Evolutionary conservation across 805 yeast genomes (phyloP).

Genomic region (Lipomyces spencermartinsiae): DNA sequence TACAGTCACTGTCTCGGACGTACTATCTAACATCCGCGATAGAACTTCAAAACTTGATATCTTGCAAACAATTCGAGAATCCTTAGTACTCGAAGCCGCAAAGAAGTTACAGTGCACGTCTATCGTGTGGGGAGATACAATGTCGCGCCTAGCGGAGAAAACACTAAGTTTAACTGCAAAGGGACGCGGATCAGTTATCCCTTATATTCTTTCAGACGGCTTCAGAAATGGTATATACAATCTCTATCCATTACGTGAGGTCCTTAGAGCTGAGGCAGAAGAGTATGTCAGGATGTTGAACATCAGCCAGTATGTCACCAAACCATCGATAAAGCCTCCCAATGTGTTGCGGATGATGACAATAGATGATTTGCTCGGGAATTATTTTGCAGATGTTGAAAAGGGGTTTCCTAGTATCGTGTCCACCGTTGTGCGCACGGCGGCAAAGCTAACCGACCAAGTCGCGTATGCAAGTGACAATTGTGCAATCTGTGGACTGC

Average conservation of each 20-base stretch:
- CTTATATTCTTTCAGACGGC: constrained; percentile 45
- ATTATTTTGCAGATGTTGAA: constrained; percentile 75
- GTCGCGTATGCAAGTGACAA: constrained; percentile 35
- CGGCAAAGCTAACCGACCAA: constrained; percentile 62
- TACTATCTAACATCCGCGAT: constrained; percentile 51
- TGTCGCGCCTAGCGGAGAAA: constrained; percentile 83
- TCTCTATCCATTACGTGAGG: constrained; percentile 76
- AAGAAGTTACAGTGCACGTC: constrained; percentile 55
- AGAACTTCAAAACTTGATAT: constrained; percentile 73
- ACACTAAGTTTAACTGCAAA: constrained; percentile 80
- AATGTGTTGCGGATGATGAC: constrained; percentile 74
- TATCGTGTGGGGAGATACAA: constrained; percentile 75
- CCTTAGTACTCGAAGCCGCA: constrained; percentile 58
- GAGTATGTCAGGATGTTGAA: constrained; percentile 57
- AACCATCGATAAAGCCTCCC: constrained; percentile 42
- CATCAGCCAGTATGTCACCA: constrained; percentile 48
- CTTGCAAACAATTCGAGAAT: constrained; percentile 53
- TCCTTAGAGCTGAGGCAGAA: constrained; percentile 69
- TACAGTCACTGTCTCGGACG: constrained; percentile 45
- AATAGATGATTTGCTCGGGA: constrained; percentile 75
- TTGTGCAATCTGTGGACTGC: constrained; percentile 65
- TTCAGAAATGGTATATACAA: constrained; percentile 49
- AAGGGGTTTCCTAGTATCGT: constrained; percentile 85
- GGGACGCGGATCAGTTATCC: constrained; percentile 80
- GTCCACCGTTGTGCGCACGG: constrained; percentile 90